A percentile compares a stretch with the other conserved stretches of the same genome.
phyloP scores from a whole-genome alignment of 2,329 filamentous ascomycete species.

The Sporothrix globosa region DNA sequence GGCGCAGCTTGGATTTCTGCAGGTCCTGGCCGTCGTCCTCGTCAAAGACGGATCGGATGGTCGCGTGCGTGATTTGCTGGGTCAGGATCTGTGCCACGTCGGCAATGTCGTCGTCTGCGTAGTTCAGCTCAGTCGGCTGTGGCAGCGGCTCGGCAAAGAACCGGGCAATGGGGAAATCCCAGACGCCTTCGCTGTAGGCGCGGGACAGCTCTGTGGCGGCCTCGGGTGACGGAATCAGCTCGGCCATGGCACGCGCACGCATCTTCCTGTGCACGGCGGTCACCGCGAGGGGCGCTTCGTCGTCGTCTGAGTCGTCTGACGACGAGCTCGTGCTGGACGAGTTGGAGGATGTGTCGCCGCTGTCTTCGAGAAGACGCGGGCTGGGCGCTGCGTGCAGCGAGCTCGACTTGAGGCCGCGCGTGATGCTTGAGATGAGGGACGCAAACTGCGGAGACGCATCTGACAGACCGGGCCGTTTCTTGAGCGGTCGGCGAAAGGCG shows the following conservation, averaged over 20 bases:
- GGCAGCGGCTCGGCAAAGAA: conserved; percentile 66
- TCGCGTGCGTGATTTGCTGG: conserved; percentile 60
- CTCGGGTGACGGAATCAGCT: conserved; percentile 48
- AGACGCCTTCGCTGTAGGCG: conserved; percentile 52
- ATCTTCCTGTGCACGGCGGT: conserved; percentile 49
- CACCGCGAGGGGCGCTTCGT: conserved; percentile 56
- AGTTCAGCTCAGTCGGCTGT: conserved; percentile 49
- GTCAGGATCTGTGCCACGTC: conserved; percentile 71
- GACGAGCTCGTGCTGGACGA: conserved; percentile 27
- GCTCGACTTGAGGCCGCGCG: conserved; percentile 43
- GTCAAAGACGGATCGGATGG: conserved; percentile 32
- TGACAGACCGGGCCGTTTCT: conserved; percentile 32
- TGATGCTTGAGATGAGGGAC: conserved; percentile 46
- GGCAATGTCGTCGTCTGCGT: conserved; percentile 64
- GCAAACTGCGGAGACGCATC: conserved; percentile 36
- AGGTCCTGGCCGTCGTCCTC: conserved; percentile 47
- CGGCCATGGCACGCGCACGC: conserved; percentile 48
- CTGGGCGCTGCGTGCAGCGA: conserved; percentile 41
- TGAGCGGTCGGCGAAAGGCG: conserved; percentile 34
- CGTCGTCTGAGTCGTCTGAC: conserved; percentile 52
- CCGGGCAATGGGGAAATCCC: conserved; percentile 55
- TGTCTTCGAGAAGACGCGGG: conserved; percentile 39
- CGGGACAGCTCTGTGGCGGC: conserved; percentile 55
- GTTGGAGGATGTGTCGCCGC: conserved; percentile 32
- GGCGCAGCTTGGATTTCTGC: conserved; percentile 42